Evolutionary conservation across 1,284 basidiomycete genomes (phyloP).

Genomic region (Puccinia polysora): DNA sequence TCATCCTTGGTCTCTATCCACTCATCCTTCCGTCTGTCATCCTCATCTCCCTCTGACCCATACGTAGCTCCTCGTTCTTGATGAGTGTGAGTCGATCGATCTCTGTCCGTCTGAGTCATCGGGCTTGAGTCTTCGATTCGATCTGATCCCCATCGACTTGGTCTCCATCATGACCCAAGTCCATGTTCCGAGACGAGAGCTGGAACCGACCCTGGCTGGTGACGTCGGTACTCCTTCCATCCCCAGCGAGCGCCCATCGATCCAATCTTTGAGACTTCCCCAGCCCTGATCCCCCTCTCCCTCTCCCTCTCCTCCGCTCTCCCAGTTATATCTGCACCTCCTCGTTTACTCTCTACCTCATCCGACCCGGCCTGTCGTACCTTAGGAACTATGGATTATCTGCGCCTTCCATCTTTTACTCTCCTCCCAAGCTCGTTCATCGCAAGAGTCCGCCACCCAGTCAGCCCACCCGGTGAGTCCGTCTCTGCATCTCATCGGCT

Average conservation of each 20-base stretch:
- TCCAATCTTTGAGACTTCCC: neutral
- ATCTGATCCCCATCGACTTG: neutral
- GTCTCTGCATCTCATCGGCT: neutral
- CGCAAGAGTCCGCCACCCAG: no score
- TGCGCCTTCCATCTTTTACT: conserved; percentile 23
- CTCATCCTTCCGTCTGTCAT: neutral
- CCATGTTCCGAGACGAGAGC: conserved; percentile 37
- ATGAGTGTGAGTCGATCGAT: conserved; percentile 31
- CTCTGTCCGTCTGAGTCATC: neutral
- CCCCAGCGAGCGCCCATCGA: no score
- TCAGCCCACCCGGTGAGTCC: conserved; percentile 9
- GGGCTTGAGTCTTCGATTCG: neutral
- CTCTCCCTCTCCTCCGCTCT: conserved; percentile 32
- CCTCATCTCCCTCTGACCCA: neutral
- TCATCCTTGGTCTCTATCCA: neutral
- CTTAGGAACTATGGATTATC: conserved; percentile 48
- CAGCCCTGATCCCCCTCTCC: neutral
- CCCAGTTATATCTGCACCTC: conserved; percentile 83
- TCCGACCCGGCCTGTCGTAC: conserved; percentile 61
- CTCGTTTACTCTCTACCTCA: conserved; percentile 79
- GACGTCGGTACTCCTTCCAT: conserved; percentile 26
- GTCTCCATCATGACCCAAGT: conserved; percentile 7
- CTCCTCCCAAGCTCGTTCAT: no score
- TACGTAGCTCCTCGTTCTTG: conserved; percentile 33
- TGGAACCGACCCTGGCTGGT: conserved; percentile 40